phyloP scores from a whole-genome alignment of 805 yeast species.

The Saturnispora besseyi region DNA sequence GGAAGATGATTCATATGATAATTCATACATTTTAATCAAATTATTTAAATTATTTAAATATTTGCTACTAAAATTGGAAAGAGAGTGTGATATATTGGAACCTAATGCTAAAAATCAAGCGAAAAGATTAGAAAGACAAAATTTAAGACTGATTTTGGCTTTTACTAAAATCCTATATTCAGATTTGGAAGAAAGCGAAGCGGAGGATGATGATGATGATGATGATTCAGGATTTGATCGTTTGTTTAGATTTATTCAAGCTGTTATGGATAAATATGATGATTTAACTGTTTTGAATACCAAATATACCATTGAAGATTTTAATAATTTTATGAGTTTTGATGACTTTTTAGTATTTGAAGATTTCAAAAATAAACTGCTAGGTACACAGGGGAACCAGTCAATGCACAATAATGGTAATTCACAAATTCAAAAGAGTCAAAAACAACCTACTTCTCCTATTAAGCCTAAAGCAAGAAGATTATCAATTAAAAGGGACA shows the following conservation, averaged over 20 bases:
- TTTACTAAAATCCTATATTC: constrained; percentile 26
- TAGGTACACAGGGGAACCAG: constrained; percentile 6
- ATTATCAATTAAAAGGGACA: neutral
- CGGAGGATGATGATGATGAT: constrained; percentile 13
- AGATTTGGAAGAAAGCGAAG: constrained; percentile 12
- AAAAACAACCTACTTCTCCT: constrained; percentile 7
- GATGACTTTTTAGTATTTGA: constrained; percentile 23
- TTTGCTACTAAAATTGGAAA: constrained; percentile 19
- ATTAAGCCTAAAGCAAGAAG: constrained; percentile 5
- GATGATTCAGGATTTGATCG: constrained; percentile 25
- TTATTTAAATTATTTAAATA: constrained; percentile 30
- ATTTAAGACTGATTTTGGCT: constrained; percentile 25
- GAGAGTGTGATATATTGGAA: constrained; percentile 20
- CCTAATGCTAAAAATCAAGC: constrained; percentile 17
- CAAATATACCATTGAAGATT: constrained; percentile 14
- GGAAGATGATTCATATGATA: constrained; percentile 19
- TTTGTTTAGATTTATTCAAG: constrained; percentile 24
- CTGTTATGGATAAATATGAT: constrained; percentile 19
- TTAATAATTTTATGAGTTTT: constrained; percentile 19
- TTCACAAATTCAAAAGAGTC: neutral
- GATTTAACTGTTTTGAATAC: constrained; percentile 15
- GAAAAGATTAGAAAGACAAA: constrained; percentile 21
- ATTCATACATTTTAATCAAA: constrained; percentile 35
- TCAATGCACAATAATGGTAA: neutral
- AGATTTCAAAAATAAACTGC: constrained; percentile 13